phyloP scores from a whole-genome alignment of 2,329 filamentous ascomycete genomes.

The Fusarium papillatum region DNA sequence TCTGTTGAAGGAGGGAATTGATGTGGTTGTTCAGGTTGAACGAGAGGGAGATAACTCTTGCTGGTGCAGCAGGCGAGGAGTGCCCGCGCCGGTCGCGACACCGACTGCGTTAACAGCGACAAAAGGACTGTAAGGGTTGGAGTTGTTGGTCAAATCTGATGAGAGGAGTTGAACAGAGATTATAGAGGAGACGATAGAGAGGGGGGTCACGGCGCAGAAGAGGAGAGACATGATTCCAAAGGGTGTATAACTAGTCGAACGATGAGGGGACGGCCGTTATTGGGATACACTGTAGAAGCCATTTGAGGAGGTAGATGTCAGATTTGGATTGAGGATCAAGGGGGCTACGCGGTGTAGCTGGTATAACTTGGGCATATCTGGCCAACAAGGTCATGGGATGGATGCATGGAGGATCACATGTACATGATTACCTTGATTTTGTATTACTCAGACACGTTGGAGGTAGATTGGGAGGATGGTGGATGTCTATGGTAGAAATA shows the following conservation, averaged over 20 bases:
- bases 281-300: slow-evolving; percentile 3
- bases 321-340: slow-evolving; percentile 16
- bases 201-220: slow-evolving; percentile 14
- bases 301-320: slow-evolving; percentile 13
- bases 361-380: slow-evolving; percentile 7
- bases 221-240: slow-evolving; percentile 7
- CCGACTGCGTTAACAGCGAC: slow-evolving; percentile 46
- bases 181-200: slow-evolving; percentile 24
- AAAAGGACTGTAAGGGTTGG: slow-evolving; percentile 49
- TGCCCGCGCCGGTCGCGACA: slow-evolving; percentile 42
- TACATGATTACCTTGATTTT: slow-evolving; percentile 35
- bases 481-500: slow-evolving; percentile 32
- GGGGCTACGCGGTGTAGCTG: slow-evolving; percentile 12
- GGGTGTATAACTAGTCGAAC: slow-evolving; percentile 15
- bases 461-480: slow-evolving; percentile 29
- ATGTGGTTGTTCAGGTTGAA: slow-evolving; percentile 91
- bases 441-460: slow-evolving; percentile 10
- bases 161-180: slow-evolving; percentile 13
- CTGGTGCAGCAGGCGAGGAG: slow-evolving; percentile 64
- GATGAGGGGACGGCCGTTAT: slow-evolving; percentile 6
- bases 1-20: slow-evolving; percentile 78
- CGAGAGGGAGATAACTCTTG: slow-evolving; percentile 79
- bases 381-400: slow-evolving; percentile 19
- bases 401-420: slow-evolving; percentile 35
- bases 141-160: slow-evolving; percentile 4